Conservation (phyloP, 495 filamentous ascomycete species). For the Jackrogersella minutella region DNA sequence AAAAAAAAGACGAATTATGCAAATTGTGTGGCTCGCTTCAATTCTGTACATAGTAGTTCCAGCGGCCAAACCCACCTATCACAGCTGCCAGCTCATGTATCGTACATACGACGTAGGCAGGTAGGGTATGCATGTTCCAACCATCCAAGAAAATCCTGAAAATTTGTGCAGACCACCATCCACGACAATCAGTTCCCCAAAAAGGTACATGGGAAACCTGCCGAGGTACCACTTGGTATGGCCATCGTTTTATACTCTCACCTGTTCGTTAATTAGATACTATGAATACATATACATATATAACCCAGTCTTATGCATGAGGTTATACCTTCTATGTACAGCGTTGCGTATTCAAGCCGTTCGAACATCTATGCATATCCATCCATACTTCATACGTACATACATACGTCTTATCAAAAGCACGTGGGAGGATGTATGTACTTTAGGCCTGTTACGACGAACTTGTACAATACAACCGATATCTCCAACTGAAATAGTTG, state of each 20-base stretch:
- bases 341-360: background rate
- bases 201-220: conserved; percentile 27
- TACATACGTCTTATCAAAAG: background rate
- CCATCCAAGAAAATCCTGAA: conserved; percentile 38
- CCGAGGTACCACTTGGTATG: conserved; percentile 31
- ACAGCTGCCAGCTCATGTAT: conserved; percentile 33
- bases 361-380: background rate
- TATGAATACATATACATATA: no score
- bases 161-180: conserved; percentile 37
- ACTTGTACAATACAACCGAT: conserved; percentile 1
- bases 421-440: background rate
- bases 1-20: conserved; percentile 44
- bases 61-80: conserved; percentile 46
- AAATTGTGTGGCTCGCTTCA: conserved; percentile 48
- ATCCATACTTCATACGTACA: no score
- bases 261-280: conserved; percentile 11
- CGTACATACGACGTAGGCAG: conserved; percentile 38
- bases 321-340: background rate
- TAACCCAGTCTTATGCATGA: conserved; percentile 25
- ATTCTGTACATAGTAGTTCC: conserved; percentile 39
- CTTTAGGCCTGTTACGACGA: no score
- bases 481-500: conserved; percentile 2
- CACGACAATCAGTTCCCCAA: conserved; percentile 34
- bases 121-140: conserved; percentile 44
- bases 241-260: conserved; percentile 22